Base-by-base conservation (phyloP, 768 basidiomycete genomes). In the Vishniacozyma victoriae region DNA sequence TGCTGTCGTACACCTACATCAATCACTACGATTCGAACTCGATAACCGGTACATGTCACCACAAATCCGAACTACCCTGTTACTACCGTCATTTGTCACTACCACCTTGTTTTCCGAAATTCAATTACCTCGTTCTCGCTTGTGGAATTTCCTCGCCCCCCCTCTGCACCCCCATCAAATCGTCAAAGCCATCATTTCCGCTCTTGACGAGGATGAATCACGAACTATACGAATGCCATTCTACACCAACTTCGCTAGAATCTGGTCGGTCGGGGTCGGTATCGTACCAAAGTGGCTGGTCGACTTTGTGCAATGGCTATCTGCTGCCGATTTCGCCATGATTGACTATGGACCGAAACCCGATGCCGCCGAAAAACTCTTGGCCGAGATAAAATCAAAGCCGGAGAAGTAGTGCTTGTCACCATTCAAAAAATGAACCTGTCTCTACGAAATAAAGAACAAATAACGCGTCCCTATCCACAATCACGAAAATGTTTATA, bases 1-100 rank as follows among this genome's bases (percentile, higher is more conserved):
- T 11, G 91, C 92, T n/a, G 66, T 86, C 18, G 75, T 86, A 14
- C 79, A 80, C 25, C 72, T 96, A 37, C 82, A 93, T 58, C 86
- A 91, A 56, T 83, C 86, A 13, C 77, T 99, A 44, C 80, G 89
- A 43, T 86, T 83, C 59, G 93, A 99, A 69, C 80, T 97, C 15
- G 85, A 91, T 68, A 81, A 84, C 36, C 75, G 78, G 84, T 85
- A 89, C 73, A 75, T 80, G 31, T 77, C 81, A 24, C 86, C 85
- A 1, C 70, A 75, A 35, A 82, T 99, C 71, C 84, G 87, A n/a
- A 93, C 90, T 9, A 91, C 89, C 2, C 77, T 96, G 18, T 72
- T 97, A 50, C 77, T 83, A 44, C 84, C 93, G 0, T 87, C 87
- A 1, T 85, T 87, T 67, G 76, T 89, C 61, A 70, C 77, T 36